These are phyloP conservation scores for Barnettozyma salicaria DNA, from an alignment of 805 yeast species.

Conservation along the genomic window DNA sequence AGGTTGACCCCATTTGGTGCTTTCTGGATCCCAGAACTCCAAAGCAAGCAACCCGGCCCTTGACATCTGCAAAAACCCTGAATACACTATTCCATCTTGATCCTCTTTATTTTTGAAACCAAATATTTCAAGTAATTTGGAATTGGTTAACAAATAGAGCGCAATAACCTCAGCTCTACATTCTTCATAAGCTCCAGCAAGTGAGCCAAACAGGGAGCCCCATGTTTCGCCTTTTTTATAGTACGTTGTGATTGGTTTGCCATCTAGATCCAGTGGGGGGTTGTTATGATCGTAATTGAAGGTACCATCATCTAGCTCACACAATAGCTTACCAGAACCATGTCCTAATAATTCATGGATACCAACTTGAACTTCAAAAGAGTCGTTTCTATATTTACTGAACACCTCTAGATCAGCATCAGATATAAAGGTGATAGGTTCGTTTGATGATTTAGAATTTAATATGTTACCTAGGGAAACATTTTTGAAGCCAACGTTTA, in stretches of 20 bases:
- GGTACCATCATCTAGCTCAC: constrained; percentile 50
- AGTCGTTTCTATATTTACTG: constrained; percentile 68
- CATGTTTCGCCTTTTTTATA: constrained; percentile 83
- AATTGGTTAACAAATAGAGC: constrained; percentile 66
- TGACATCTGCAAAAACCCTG: constrained; percentile 77
- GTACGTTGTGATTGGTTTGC: constrained; percentile 57
- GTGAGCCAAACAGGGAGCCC: constrained; percentile 79
- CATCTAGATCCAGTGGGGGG: constrained; percentile 59
- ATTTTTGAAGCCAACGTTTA: constrained; percentile 80
- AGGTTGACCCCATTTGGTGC: constrained; percentile 88
- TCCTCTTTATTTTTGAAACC: constrained; percentile 53
- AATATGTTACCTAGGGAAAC: constrained; percentile 85
- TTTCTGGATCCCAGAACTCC: constrained; percentile 81
- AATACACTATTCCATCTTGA: constrained; percentile 56
- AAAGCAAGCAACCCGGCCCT: constrained; percentile 80
- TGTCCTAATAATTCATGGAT: constrained; percentile 89
- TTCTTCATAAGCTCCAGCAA: constrained; percentile 87
- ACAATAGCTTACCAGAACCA: constrained; percentile 79
- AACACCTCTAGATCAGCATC: constrained; percentile 49
- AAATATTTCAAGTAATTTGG: constrained; percentile 63
- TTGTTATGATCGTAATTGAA: constrained; percentile 65
- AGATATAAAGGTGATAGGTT: constrained; percentile 60
- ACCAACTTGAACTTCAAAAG: constrained; percentile 92
- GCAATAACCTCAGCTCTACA: constrained; percentile 92
- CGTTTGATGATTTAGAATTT: constrained; percentile 64